Evolutionary conservation across 148 eudicot genomes (phyloP).

Genomic region (Diospyros lotus): DNA sequence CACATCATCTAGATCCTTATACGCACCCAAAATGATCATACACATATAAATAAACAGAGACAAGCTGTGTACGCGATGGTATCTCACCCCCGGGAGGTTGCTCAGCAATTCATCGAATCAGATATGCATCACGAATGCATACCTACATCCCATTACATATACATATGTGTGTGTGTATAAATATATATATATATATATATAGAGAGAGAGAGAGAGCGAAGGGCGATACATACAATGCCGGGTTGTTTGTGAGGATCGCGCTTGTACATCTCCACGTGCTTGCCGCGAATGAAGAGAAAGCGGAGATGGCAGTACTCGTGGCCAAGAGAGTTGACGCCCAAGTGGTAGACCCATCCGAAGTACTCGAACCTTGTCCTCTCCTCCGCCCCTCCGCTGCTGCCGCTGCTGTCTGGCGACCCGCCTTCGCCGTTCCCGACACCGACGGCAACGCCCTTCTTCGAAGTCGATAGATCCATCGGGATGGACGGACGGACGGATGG

Average conservation of each 20-base stretch:
- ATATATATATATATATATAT: not conserved
- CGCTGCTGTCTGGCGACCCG: not conserved
- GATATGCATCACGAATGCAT: not conserved
- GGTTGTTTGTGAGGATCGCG: slow-evolving; percentile 77
- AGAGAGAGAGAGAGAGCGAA: not conserved
- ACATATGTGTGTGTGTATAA: not conserved
- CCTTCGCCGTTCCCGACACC: slow-evolving; percentile 16
- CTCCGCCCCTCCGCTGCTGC: slow-evolving; percentile 7
- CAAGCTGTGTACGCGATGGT: too few relatives aligned
- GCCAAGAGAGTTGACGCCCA: slow-evolving; percentile 75
- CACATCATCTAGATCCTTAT: too few relatives aligned
- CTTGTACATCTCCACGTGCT: slow-evolving; percentile 82
- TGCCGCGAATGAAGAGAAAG: slow-evolving; percentile 63
- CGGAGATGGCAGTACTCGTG: slow-evolving; percentile 76
- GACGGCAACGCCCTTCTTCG: slow-evolving; percentile 16
- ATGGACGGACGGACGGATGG: not conserved
- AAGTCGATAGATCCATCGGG: slow-evolving; percentile 14
- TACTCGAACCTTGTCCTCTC: slow-evolving; percentile 35
- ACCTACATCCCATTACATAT: not conserved
- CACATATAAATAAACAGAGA: too few relatives aligned
- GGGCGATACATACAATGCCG: slow-evolving; percentile 42
- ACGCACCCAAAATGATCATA: too few relatives aligned
- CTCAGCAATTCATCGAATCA: not conserved
- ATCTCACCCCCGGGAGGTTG: not conserved
- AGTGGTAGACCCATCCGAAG: slow-evolving; percentile 84